Evolutionary conservation across 129 eudicot species (phyloP).

Genomic region (Solidago caesia): DNA sequence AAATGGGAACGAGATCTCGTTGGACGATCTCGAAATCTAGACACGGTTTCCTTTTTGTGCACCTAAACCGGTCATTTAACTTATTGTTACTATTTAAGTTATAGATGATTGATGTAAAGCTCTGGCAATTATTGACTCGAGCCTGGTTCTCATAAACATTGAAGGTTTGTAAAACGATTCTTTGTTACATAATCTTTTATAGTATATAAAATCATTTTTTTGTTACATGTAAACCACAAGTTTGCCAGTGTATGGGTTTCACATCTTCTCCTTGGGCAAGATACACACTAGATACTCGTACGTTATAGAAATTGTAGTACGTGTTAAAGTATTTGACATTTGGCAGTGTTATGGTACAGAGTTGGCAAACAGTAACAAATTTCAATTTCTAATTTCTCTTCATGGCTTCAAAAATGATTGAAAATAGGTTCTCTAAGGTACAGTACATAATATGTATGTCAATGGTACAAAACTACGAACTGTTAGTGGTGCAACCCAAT

Average conservation of each 20-base stretch:
- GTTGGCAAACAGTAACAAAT: background rate
- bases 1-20: slow-evolving; percentile 43
- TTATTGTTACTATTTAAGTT: slow-evolving; percentile 16
- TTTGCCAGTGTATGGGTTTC: background rate
- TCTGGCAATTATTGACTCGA: slow-evolving; percentile 16
- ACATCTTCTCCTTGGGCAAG: background rate
- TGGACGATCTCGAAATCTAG: slow-evolving; percentile 59
- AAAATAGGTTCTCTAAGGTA: background rate
- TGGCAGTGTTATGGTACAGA: too few species aligned
- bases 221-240: background rate
- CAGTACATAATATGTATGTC: background rate
- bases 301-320: background rate
- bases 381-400: background rate
- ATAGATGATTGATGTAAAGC: slow-evolving; percentile 25
- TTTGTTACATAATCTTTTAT: too few species aligned
- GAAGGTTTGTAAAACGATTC: background rate
- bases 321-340: too few species aligned
- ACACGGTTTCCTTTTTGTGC: slow-evolving; percentile 30
- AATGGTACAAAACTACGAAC: background rate
- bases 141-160: background rate
- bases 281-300: background rate
- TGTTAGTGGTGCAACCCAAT: background rate
- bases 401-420: background rate
- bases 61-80: slow-evolving; percentile 10
- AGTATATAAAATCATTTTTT: too few species aligned